Percentiles rank a stretch among this genome's conserved stretches.
phyloP scores from a whole-genome alignment of 192 early-diverging fungal species.

The Coemansia sp. region DNA sequence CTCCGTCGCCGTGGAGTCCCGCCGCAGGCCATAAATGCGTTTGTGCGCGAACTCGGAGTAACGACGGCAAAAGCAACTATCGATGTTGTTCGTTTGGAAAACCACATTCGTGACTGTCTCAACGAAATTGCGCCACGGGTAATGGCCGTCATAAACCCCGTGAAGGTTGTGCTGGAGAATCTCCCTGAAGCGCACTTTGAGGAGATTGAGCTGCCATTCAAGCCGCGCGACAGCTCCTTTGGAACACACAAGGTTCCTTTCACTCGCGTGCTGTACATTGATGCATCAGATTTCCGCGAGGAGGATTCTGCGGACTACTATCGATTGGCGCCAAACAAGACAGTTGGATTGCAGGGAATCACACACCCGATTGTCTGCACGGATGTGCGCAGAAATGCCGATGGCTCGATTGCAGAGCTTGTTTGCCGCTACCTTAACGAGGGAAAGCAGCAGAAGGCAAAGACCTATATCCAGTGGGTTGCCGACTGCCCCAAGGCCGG shows the following conservation, averaged over 20 bases:
- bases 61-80: conserved; percentile 81
- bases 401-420: conserved; percentile 83
- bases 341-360: conserved; percentile 90
- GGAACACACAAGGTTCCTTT: conserved; percentile 89
- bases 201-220: conserved; percentile 82
- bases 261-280: conserved; percentile 92
- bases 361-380: conserved; percentile 87
- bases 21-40: conserved; percentile 96
- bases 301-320: conserved; percentile 93
- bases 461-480: conserved; percentile 99
- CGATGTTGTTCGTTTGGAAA: conserved; percentile 87
- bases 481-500: conserved; percentile 79
- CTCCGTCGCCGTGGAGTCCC: conserved; percentile 97
- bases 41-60: conserved; percentile 90
- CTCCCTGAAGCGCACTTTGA: conserved; percentile 81
- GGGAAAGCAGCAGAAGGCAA: conserved; percentile 73
- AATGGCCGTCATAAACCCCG: conserved; percentile 87
- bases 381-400: conserved; percentile 70
- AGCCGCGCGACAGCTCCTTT: conserved; percentile 84
- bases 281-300: conserved; percentile 92
- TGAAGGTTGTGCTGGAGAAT: conserved; percentile 90
- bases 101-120: conserved; percentile 91
- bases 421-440: conserved; percentile 79
- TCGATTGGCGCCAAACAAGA: conserved; percentile 90
- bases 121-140: conserved; percentile 91